Evolutionary conservation across 345 rosid species (phyloP).

Genomic region (Theobroma cacao): DNA sequence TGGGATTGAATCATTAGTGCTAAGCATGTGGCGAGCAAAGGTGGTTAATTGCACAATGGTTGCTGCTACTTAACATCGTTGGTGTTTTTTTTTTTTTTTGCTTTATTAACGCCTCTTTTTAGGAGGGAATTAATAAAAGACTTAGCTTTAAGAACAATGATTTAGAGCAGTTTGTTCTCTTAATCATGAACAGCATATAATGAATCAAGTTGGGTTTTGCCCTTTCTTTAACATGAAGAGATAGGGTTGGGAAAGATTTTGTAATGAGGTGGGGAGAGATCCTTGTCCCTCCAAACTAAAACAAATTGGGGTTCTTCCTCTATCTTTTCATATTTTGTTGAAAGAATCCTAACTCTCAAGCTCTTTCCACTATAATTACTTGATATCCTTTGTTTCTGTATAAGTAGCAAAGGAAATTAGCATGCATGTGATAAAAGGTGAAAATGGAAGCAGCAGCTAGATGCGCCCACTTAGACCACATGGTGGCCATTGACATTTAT

Average conservation of each 20-base stretch:
- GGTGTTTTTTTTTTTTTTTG: neutral
- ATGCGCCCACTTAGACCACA: too few relatives aligned
- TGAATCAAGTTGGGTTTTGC: neutral
- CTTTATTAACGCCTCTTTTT: neutral
- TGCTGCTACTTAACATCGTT: neutral
- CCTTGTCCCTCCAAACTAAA: neutral
- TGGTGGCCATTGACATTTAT: too few relatives aligned
- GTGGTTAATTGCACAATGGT: neutral
- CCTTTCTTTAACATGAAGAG: slow-evolving; percentile 4
- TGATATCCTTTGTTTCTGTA: too few relatives aligned
- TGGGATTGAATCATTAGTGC: slow-evolving; percentile 14
- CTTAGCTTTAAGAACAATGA: slow-evolving; percentile 6
- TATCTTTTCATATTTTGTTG: too few relatives aligned
- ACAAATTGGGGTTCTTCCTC: too few relatives aligned
- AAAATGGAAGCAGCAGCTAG: too few relatives aligned
- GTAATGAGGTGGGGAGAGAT: neutral
- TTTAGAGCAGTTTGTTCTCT: neutral
- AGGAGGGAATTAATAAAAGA: neutral
- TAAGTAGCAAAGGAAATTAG: too few relatives aligned
- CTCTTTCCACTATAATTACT: too few relatives aligned
- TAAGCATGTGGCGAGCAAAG: slow-evolving; percentile 10
- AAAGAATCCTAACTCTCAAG: too few relatives aligned
- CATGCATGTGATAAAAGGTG: too few relatives aligned
- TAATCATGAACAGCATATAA: neutral
- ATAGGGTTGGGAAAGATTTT: neutral